A percentile compares a stretch with the other conserved stretches of the same genome.
phyloP scores from a whole-genome alignment of 2,329 filamentous ascomycete genomes.

The Pseudogymnoascus sp. region DNA sequence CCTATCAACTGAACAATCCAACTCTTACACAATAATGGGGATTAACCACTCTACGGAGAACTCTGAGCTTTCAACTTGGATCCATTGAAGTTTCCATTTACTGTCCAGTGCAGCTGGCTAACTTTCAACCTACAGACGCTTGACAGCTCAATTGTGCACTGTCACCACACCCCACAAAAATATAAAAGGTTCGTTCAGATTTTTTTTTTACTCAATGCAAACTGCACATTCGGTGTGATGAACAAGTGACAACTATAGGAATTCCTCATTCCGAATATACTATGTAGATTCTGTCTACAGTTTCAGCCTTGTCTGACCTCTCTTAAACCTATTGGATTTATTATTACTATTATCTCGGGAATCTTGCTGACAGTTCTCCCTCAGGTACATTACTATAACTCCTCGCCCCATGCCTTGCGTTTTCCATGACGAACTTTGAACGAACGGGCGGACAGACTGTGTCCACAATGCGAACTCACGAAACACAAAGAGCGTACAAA shows the following conservation, averaged over 20 bases:
- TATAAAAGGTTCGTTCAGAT: conserved; percentile 24
- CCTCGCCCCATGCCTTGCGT: conserved; percentile 11
- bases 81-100: conserved; percentile 2
- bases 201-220: conserved; percentile 14
- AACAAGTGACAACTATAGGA: conserved; percentile 29
- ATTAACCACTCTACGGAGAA: conserved; percentile 27
- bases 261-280: conserved; percentile 31
- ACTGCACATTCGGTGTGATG: conserved; percentile 25
- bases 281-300: conserved; percentile 31
- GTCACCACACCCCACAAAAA: background rate
- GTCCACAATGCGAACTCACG: conserved; percentile 24
- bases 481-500: conserved; percentile 34
- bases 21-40: conserved; percentile 33
- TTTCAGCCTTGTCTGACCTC: conserved; percentile 40
- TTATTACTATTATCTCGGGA: background rate
- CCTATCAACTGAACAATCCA: conserved; percentile 35
- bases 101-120: background rate
- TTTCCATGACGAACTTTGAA: conserved; percentile 36
- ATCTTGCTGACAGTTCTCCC: conserved; percentile 18
- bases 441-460: conserved; percentile 38
- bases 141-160: background rate
- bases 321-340: conserved; percentile 13
- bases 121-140: background rate
- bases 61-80: conserved; percentile 25
- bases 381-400: conserved; percentile 25